Percentiles rank a stretch among this genome's conserved stretches.
phyloP scores from a whole-genome alignment of 176 grass and related monocot species.

The Oryza australiensis region DNA sequence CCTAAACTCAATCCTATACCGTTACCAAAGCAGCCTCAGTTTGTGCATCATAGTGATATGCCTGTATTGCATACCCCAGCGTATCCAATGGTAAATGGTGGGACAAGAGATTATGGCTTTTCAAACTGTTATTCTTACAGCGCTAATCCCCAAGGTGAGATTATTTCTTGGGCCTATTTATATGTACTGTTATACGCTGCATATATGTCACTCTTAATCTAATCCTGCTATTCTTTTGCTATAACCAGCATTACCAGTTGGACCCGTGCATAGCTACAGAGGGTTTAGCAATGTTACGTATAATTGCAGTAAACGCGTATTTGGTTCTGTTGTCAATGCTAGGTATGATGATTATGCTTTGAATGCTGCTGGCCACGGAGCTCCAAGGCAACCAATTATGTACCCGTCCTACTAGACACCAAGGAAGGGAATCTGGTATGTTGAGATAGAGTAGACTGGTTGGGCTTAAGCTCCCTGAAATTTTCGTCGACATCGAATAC shows the following conservation, averaged over 20 bases:
- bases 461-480: not conserved
- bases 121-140: slow-evolving; percentile 28
- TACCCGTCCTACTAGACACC: slow-evolving; percentile 39
- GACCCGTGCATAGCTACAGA: slow-evolving; percentile 20
- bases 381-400: slow-evolving; percentile 27
- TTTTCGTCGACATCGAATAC: not conserved
- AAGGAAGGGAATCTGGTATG: slow-evolving; percentile 9
- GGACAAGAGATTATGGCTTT: slow-evolving; percentile 20
- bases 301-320: slow-evolving; percentile 54
- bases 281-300: slow-evolving; percentile 40
- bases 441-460: slow-evolving; percentile 17
- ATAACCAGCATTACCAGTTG: slow-evolving; percentile 49
- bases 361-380: slow-evolving; percentile 42
- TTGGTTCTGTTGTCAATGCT: slow-evolving; percentile 48
- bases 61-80: slow-evolving; percentile 38
- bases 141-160: slow-evolving; percentile 44
- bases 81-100: slow-evolving; percentile 44
- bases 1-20: slow-evolving; percentile 52
- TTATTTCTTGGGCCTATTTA: slow-evolving; percentile 19
- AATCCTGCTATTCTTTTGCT: not conserved
- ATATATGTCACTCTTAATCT: not conserved
- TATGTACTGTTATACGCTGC: not conserved
- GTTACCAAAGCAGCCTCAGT: slow-evolving; percentile 46
- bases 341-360: slow-evolving; percentile 9
- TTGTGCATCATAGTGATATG: slow-evolving; percentile 33